Evolutionary conservation across 2,329 filamentous ascomycete genomes (phyloP).

Genomic region (Ascochyta clinopodiicola): DNA sequence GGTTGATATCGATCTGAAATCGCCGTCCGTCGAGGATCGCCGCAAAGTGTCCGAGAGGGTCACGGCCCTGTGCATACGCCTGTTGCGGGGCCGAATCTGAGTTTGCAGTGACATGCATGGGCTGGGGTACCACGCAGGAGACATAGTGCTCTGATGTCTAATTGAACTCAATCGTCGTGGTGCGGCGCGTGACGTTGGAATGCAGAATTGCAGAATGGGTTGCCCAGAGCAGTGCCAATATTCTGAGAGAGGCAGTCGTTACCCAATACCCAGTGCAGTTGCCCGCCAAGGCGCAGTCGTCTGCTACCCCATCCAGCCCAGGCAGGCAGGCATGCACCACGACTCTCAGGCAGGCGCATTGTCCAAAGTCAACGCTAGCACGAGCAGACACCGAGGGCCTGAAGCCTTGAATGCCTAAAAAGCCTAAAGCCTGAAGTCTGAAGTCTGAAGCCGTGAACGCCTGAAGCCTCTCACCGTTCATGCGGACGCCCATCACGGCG

Average conservation of each 20-base stretch:
- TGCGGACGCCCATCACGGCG: conserved; percentile 9
- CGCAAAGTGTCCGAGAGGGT: conserved; percentile 43
- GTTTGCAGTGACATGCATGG: conserved; percentile 35
- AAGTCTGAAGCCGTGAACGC: no score
- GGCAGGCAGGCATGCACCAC: conserved; percentile 1
- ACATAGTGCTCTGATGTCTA: conserved; percentile 4
- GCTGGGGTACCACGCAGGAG: conserved; percentile 20
- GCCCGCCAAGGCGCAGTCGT: conserved; percentile 1
- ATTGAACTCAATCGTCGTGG: conserved; percentile 20
- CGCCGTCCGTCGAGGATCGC: conserved; percentile 41
- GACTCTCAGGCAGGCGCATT: conserved; percentile 7
- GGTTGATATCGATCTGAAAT: conserved; percentile 31
- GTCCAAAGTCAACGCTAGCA: neutral
- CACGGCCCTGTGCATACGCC: conserved; percentile 25
- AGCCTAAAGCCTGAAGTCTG: no score
- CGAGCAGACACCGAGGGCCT: conserved; percentile 2
- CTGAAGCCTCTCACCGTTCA: conserved; percentile 10
- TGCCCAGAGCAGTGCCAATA: no score
- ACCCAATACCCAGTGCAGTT: conserved; percentile 6
- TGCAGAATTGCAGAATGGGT: neutral
- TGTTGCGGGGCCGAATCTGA: conserved; percentile 38
- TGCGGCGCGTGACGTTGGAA: conserved; percentile 5
- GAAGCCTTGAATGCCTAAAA: neutral
- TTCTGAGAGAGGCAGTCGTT: neutral
- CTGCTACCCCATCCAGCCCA: neutral